Conservation (phyloP, 345 rosid species). For the Mangifera indica region DNA sequence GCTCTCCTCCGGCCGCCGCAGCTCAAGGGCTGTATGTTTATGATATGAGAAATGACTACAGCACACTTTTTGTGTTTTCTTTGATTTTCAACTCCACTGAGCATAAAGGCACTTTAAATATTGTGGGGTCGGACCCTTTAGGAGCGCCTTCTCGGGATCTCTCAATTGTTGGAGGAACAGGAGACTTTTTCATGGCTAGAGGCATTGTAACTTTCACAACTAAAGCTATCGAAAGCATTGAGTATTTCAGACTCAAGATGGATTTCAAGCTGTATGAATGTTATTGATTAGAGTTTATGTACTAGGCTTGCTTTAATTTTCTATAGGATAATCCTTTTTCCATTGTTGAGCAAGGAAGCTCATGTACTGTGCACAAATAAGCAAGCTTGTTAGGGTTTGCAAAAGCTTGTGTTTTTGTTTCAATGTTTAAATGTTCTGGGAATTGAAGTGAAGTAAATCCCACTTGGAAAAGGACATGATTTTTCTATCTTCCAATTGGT, state of each 20-base stretch:
- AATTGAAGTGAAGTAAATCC: too few relatives aligned
- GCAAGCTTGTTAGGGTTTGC: neutral
- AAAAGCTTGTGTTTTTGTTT: neutral
- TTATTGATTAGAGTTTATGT: slow-evolving; percentile 5
- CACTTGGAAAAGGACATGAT: too few relatives aligned
- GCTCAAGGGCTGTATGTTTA: slow-evolving; percentile 77
- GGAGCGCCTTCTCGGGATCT: slow-evolving; percentile 66
- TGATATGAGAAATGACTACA: slow-evolving; percentile 41
- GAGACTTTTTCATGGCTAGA: slow-evolving; percentile 80
- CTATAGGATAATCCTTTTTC: neutral
- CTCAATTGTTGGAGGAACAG: slow-evolving; percentile 70
- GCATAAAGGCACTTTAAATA: slow-evolving; percentile 56
- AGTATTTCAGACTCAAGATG: slow-evolving; percentile 60
- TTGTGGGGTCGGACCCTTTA: slow-evolving; percentile 67
- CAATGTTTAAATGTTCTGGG: neutral
- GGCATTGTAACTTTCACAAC: slow-evolving; percentile 60
- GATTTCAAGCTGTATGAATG: slow-evolving; percentile 35
- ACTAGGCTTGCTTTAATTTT: neutral
- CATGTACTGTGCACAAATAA: neutral
- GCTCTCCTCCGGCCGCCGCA: slow-evolving; percentile 42
- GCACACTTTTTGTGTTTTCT: slow-evolving; percentile 58
- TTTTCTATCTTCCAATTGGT: too few relatives aligned
- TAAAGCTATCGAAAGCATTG: slow-evolving; percentile 52
- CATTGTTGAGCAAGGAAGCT: neutral
- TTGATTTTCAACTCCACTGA: slow-evolving; percentile 62